A percentile compares a stretch with the other conserved stretches of the same genome.
These are phyloP conservation scores for Mortierella sp. DNA, from an alignment of 371 early-diverging fungal genomes.

Conservation along the genomic window DNA sequence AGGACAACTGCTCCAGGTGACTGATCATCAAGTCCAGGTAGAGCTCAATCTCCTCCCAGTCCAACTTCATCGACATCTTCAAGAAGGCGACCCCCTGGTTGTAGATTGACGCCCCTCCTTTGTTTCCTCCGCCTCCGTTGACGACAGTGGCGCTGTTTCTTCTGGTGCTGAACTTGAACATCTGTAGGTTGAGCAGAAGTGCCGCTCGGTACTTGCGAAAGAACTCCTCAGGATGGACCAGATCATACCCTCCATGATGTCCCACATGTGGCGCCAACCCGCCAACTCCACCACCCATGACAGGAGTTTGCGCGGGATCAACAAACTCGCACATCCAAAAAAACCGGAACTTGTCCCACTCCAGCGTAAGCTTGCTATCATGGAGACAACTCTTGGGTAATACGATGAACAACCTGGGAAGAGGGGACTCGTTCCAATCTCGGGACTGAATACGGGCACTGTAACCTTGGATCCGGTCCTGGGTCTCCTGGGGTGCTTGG, in stretches of 20 bases:
- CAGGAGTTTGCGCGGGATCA: background rate
- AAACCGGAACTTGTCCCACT: conserved; percentile 12
- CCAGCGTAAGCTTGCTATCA: conserved; percentile 4
- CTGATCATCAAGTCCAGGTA: conserved; percentile 7
- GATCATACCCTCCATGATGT: conserved; percentile 10
- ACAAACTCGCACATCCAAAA: conserved; percentile 29
- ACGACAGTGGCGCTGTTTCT: background rate
- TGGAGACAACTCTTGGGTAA: background rate
- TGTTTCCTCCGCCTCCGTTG: background rate
- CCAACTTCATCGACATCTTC: background rate
- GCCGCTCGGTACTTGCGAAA: background rate
- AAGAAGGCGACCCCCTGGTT: background rate
- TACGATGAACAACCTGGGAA: conserved; percentile 18
- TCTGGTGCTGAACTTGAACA: conserved; percentile 9
- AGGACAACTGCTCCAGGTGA: conserved; percentile 1
- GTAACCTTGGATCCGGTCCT: background rate
- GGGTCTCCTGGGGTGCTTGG: background rate
- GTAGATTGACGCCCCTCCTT: background rate
- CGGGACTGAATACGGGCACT: background rate
- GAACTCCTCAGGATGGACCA: conserved; percentile 13
- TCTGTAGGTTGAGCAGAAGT: conserved; percentile 14
- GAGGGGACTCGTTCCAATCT: conserved; percentile 24
- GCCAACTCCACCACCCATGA: background rate
- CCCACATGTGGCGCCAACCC: conserved; percentile 13
- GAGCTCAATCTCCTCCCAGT: background rate